A percentile compares a stretch with the other conserved stretches of the same genome.
Evolutionary conservation across 495 filamentous ascomycete species (phyloP).

Genomic region (Trichoderma orchidacearum): DNA sequence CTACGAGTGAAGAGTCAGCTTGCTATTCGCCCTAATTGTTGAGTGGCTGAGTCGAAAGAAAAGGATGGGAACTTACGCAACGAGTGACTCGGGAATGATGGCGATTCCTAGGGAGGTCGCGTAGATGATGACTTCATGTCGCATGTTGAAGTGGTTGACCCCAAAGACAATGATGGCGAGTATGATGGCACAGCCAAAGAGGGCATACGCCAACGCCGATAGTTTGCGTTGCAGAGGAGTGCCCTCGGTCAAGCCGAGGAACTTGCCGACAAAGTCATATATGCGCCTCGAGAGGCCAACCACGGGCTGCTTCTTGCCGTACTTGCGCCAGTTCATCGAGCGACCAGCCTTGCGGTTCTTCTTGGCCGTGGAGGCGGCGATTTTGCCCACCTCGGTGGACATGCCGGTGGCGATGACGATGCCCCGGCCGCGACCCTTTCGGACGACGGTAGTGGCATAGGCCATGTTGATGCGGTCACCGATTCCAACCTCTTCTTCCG

Average conservation of each 20-base stretch:
- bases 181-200: slow-evolving; percentile 62
- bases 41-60: background rate
- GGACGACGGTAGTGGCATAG: slow-evolving; percentile 53
- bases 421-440: slow-evolving; percentile 53
- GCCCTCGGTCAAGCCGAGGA: slow-evolving; percentile 63
- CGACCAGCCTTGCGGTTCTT: slow-evolving; percentile 32
- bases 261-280: slow-evolving; percentile 50
- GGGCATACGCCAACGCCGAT: slow-evolving; percentile 57
- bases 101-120: slow-evolving; percentile 63
- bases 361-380: slow-evolving; percentile 45
- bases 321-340: slow-evolving; percentile 38
- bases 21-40: background rate
- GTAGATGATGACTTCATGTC: slow-evolving; percentile 66
- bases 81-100: slow-evolving; percentile 58
- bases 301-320: slow-evolving; percentile 42
- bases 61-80: slow-evolving; percentile 28
- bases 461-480: slow-evolving; percentile 58
- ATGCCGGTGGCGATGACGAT: slow-evolving; percentile 62
- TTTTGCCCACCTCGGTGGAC: slow-evolving; percentile 75
- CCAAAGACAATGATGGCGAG: slow-evolving; percentile 71
- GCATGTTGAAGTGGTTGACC: slow-evolving; percentile 56
- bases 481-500: slow-evolving; percentile 39
- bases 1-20: slow-evolving; percentile 6
- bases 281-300: slow-evolving; percentile 43
- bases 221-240: slow-evolving; percentile 76